Evolutionary conservation across 1,139 yeast species (phyloP), one percentile per base, ranked within the genome.

Genomic region (Blastobotrys capitulatus): DNA sequence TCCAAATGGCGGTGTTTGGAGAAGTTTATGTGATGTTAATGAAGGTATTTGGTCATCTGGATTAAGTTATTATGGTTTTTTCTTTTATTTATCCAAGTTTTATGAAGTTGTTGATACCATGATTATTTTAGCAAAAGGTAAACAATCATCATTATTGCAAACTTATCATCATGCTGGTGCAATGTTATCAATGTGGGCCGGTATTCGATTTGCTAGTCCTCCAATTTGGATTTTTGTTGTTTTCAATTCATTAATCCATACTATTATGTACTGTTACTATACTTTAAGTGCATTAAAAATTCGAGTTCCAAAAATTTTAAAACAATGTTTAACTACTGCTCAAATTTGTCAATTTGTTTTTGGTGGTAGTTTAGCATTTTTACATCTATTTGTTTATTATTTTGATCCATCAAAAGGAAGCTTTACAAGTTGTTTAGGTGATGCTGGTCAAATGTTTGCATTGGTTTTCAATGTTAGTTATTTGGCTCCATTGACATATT

Each of bases 81-180:
- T 82, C 73, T 83, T 83, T 63, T 83, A 83, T 65, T 66, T 83
- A 41, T 80, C 87, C 56, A 83, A 83, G 68, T 83, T 80, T 59
- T 83, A 83, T 62, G 90, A 84, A 65, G 84, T 83, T 39, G 61
- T 83, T 36, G 92, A 83, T 65, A 83, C 90, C 6, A 66, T 78
- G 41, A 79, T 83, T 57, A 83, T 83, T 54, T 72, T 83, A 51
- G 73, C 82, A 53, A 83, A 83, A 67, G 90, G 90, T 43, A 75
- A 77, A 63, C 85, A 83, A 38, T 78, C 86, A 13, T 78, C 85
- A 4, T 69, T 83, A 55, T 72, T 83, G 59, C 90, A 83, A 67
- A 80, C 86, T 54, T 83, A 83, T 66, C 90, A 83, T 64, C 92
- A 84, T 64, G 79, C 90, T 2, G 92, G 90, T 37, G 92, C 92